Base-by-base conservation (phyloP, 495 filamentous ascomycete species). In the Aspergillus carlsbadensis region DNA sequence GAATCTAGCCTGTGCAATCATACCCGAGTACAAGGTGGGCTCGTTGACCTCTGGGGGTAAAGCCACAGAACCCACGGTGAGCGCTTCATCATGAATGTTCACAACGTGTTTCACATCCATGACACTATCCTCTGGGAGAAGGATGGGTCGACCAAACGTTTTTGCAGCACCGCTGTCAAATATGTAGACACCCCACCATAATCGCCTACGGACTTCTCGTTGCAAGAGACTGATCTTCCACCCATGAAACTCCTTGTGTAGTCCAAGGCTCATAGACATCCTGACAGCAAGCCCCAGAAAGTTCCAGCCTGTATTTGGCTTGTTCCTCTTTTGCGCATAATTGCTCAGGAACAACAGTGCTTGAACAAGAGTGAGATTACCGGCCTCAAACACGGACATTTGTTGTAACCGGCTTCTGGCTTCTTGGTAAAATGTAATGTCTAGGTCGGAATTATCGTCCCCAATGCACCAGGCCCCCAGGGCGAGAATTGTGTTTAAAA, bases 291-390 rank as follows among this genome's bases (percentile, higher is more conserved):
- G 42, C 2, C 80, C 80, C 6, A 78, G 63, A 55, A 78, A 82
- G 40, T 81, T 84, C 68, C 78, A 84, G 10, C 79, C 78, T 0
- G 79, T 80, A 52, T 84, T 83, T 11, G 78, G 81, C 53, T 81
- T 79, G 58, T 81, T 76, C 24, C 79, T 66, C 59, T 83, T 84
- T 62, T 84, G 80, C 2, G 75, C 71, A 62, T 80, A 80, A 52
- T 83, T 79, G 45, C 79, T 79, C 34, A 81, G 60, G 20, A 84
- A 66, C 18, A 81, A 59, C 43, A 84, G 60, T 17, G 77, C 76
- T 53, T 84, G 80, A 3, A 82, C 74, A 35, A 78, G 63, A 14
- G 79, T 78, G 15, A 82, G 53, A 29, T 81, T 80, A 33, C 78
- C 80, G 26, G 74, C 75, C 51, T 82, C 78, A 40, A 82, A 77